phyloP scores from a whole-genome alignment of 495 filamentous ascomycete genomes.

The Sordaria brevicollis region DNA sequence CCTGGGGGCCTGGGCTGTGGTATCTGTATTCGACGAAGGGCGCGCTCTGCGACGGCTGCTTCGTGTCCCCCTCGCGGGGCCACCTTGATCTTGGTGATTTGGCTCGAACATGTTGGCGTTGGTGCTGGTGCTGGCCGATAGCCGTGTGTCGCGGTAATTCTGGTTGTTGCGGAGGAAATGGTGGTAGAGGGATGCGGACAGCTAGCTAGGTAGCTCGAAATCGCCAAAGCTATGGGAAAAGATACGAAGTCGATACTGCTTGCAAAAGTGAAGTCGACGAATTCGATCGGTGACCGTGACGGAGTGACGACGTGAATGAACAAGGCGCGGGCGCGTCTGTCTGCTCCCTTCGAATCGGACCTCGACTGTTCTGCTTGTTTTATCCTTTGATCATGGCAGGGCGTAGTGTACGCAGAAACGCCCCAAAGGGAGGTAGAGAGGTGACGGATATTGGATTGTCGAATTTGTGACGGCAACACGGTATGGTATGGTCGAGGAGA shows the following conservation, averaged over 20 bases:
- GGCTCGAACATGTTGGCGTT: neutral
- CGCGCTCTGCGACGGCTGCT: constrained; percentile 56
- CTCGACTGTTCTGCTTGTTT: neutral
- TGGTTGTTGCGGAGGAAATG: constrained; percentile 1
- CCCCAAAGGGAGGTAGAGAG: neutral
- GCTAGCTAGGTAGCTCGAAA: neutral
- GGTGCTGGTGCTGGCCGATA: constrained; percentile 5
- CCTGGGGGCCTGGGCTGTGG: constrained; percentile 51
- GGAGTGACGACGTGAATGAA: neutral
- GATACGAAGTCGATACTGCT: neutral
- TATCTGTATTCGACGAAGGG: constrained; percentile 49
- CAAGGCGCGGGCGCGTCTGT: neutral
- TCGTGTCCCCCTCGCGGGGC: constrained; percentile 42
- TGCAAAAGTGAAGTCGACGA: neutral
- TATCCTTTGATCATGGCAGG: neutral
- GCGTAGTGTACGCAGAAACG: neutral
- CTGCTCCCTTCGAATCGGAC: neutral
- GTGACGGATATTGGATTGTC: neutral
- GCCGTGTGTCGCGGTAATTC: neutral
- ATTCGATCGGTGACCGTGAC: constrained; percentile 1
- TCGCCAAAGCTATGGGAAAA: neutral
- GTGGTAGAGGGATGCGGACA: neutral
- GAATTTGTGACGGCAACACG: neutral
- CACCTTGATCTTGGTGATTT: constrained; percentile 16
- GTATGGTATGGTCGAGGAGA: neutral